Evolutionary conservation across 2,329 filamentous ascomycete species (phyloP).

Genomic region (Fusarium globosum): DNA sequence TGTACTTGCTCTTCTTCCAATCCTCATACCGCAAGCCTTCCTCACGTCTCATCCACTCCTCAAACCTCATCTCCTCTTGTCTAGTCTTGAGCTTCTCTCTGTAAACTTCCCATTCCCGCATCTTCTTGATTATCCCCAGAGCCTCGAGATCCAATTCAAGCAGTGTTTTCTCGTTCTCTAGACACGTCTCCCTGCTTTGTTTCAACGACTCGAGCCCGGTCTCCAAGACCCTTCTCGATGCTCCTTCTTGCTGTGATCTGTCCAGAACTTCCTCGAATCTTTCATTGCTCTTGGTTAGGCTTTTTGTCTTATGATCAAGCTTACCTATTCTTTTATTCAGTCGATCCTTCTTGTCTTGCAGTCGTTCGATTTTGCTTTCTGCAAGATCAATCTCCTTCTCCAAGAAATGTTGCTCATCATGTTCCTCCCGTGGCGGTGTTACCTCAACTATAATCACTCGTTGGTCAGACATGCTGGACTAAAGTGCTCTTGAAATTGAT

Average conservation of each 20-base stretch:
- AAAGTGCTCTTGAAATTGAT: background rate
- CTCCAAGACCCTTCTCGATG: background rate
- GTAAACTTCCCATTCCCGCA: background rate
- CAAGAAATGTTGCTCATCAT: background rate
- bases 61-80: background rate
- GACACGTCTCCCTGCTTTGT: background rate
- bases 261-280: background rate
- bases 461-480: background rate
- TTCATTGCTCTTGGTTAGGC: background rate
- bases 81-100: background rate
- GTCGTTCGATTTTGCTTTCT: background rate
- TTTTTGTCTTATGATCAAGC: background rate
- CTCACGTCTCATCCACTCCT: background rate
- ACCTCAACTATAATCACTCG: background rate
- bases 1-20: background rate
- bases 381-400: background rate
- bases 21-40: background rate
- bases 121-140: background rate
- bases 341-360: background rate
- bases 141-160: background rate
- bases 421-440: fast-evolving
- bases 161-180: background rate
- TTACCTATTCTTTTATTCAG: background rate
- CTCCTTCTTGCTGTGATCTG: background rate
- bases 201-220: background rate